Evolutionary conservation across 805 yeast genomes (phyloP).

Genomic region (Metschnikowia lochheadii): DNA sequence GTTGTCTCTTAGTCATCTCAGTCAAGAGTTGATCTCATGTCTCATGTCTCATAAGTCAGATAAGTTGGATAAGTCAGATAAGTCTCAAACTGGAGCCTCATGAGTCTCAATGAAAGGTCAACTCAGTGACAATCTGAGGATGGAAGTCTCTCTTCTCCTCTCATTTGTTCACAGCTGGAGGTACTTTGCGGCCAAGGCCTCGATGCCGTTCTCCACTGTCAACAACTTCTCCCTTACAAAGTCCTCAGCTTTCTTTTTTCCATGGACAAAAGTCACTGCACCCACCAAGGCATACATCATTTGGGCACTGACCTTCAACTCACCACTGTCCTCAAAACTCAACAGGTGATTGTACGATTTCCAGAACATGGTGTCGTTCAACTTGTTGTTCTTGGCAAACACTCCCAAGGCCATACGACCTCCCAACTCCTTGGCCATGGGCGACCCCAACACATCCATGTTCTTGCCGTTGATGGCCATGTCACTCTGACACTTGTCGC

Average conservation of each 20-base stretch:
- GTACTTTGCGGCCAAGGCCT: conserved; percentile 29
- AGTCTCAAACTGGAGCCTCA: too few relatives aligned
- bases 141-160: background rate
- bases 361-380: conserved; percentile 63
- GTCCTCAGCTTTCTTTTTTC: conserved; percentile 52
- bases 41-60: too few relatives aligned
- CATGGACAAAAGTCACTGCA: conserved; percentile 60
- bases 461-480: conserved; percentile 44
- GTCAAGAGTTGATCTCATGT: too few relatives aligned
- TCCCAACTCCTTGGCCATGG: conserved; percentile 46
- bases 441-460: conserved; percentile 59
- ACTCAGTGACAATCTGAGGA: too few relatives aligned
- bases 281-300: conserved; percentile 63
- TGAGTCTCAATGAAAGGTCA: too few relatives aligned
- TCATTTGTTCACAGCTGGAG: background rate
- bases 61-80: too few relatives aligned
- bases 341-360: conserved; percentile 50
- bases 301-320: conserved; percentile 50
- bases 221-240: conserved; percentile 55
- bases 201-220: conserved; percentile 24
- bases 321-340: conserved; percentile 49
- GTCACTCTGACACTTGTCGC: conserved; percentile 23
- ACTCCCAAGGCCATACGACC: conserved; percentile 49
- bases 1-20: too few relatives aligned
- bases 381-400: conserved; percentile 45